These are phyloP conservation scores for Fusarium piperis DNA, from an alignment of 2,329 filamentous ascomycete genomes.

Conservation along the genomic window DNA sequence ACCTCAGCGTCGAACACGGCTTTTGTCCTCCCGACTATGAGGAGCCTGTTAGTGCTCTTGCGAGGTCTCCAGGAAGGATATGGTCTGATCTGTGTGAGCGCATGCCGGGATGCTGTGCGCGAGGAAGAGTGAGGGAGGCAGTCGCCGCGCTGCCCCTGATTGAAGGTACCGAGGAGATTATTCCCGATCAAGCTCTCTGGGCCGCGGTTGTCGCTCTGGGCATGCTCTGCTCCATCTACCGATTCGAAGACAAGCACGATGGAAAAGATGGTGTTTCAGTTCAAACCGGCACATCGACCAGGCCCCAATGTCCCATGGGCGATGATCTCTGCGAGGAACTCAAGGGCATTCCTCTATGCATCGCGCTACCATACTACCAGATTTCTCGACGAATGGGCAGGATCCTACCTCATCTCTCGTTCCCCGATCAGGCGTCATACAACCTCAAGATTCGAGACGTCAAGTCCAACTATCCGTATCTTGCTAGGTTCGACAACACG, in stretches of 20 bases:
- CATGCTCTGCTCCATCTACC: slow-evolving; percentile 63
- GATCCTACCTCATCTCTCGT: slow-evolving; percentile 62
- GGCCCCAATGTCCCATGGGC: slow-evolving; percentile 55
- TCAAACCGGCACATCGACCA: slow-evolving; percentile 41
- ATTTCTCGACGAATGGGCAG: slow-evolving; percentile 61
- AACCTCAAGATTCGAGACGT: slow-evolving; percentile 61
- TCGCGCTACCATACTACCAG: slow-evolving; percentile 61
- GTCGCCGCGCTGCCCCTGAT: slow-evolving; percentile 59
- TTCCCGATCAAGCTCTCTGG: slow-evolving; percentile 63
- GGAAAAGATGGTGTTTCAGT: slow-evolving; percentile 60
- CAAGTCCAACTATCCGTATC: slow-evolving; percentile 59
- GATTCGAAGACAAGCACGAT: slow-evolving; percentile 63
- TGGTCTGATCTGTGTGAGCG: slow-evolving; percentile 65
- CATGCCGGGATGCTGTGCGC: slow-evolving; percentile 61
- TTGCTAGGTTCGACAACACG: slow-evolving; percentile 62
- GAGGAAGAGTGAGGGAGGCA: slow-evolving; percentile 61
- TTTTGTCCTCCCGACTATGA: slow-evolving; percentile 63
- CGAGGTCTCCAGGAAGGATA: slow-evolving; percentile 60
- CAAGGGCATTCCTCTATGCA: slow-evolving; percentile 57
- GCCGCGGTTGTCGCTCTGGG: slow-evolving; percentile 62
- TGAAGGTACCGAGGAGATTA: slow-evolving; percentile 58
- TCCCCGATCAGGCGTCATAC: slow-evolving; percentile 63
- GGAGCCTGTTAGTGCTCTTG: slow-evolving; percentile 54
- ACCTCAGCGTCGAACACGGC: slow-evolving; percentile 55
- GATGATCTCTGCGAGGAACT: slow-evolving; percentile 62